Evolutionary conservation across 306 rosid genomes (phyloP).

Genomic region (Castanopsis chinensis): DNA sequence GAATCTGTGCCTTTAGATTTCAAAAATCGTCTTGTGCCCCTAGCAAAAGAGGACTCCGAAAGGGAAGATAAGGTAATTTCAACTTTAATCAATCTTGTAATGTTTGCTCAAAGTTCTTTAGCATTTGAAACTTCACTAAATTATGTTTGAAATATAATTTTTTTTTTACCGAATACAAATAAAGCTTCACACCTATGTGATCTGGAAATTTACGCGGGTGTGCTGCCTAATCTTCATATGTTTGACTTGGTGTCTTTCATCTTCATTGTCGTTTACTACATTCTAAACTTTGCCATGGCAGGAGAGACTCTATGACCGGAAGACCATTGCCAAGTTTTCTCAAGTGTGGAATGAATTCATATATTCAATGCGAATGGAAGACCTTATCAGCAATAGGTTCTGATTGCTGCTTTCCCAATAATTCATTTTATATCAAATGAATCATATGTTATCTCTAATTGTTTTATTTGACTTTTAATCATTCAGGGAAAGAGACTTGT

Average conservation of each 20-base stretch:
- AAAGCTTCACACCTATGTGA: background rate
- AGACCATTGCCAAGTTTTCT: slow-evolving; percentile 74
- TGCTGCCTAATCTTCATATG: background rate
- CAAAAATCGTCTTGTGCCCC: slow-evolving; percentile 64
- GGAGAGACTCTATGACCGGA: slow-evolving; percentile 46
- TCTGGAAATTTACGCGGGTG: background rate
- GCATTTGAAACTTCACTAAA: slow-evolving; percentile 26
- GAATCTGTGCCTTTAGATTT: slow-evolving; percentile 74
- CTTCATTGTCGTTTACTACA: slow-evolving; percentile 8
- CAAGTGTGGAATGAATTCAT: slow-evolving; percentile 91
- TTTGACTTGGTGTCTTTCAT: background rate
- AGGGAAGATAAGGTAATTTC: slow-evolving; percentile 37
- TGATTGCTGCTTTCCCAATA: slow-evolving; percentile 27
- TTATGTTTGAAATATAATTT: slow-evolving; percentile 13
- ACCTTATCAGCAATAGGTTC: slow-evolving; percentile 87
- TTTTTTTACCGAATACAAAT: slow-evolving; percentile 1
- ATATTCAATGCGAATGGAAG: slow-evolving; percentile 78
- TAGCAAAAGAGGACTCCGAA: slow-evolving; percentile 21
- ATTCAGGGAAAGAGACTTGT: slow-evolving; percentile 83
- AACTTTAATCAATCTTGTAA: background rate
- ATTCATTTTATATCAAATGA: slow-evolving; percentile 5
- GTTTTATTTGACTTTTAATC: slow-evolving; percentile 19
- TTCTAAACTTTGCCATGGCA: slow-evolving; percentile 40
- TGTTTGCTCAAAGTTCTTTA: slow-evolving; percentile 7
- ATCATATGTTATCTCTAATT: slow-evolving; percentile 35